A percentile compares a stretch with the other conserved stretches of the same genome.
Evolutionary conservation across 306 rosid species (phyloP).

Genomic region (Vachellia collinsii): DNA sequence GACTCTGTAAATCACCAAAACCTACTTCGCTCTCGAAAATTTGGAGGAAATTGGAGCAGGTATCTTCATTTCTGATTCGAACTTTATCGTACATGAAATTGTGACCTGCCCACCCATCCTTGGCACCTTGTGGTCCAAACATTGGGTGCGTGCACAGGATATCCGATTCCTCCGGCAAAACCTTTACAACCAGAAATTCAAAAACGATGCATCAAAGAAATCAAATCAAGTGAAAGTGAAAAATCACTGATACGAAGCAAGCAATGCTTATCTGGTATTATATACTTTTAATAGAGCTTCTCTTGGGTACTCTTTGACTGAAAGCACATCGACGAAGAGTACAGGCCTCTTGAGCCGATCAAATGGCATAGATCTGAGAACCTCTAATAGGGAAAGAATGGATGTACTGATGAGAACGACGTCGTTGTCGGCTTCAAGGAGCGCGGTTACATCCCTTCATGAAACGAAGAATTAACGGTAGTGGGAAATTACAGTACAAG

Average conservation of each 20-base stretch:
- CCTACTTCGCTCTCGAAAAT: conserved; percentile 59
- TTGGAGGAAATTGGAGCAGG: conserved; percentile 56
- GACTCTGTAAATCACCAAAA: not conserved
- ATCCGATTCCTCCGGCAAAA: conserved; percentile 58
- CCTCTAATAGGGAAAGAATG: conserved; percentile 53
- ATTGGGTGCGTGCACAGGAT: conserved; percentile 74
- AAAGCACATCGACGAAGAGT: conserved; percentile 69
- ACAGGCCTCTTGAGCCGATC: conserved; percentile 44
- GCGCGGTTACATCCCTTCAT: conserved; percentile 38
- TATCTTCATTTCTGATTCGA: conserved; percentile 57
- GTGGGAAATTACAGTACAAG: not conserved
- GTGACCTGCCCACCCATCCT: conserved; percentile 62
- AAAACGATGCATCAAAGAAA: not conserved
- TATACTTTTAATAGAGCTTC: conserved; percentile 49
- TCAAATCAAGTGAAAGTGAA: not conserved
- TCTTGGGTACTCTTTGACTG: conserved; percentile 72
- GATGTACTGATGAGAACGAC: conserved; percentile 63
- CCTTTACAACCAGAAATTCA: conserved; percentile 18
- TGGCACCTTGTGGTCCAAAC: conserved; percentile 70
- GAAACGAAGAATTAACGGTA: not conserved
- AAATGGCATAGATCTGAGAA: conserved; percentile 60
- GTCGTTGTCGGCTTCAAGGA: conserved; percentile 57
- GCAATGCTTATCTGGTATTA: not conserved
- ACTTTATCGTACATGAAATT: conserved; percentile 64
- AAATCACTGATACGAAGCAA: not conserved